Evolutionary conservation across 805 yeast species (phyloP).

Genomic region (Monosporozyma aquatica): DNA sequence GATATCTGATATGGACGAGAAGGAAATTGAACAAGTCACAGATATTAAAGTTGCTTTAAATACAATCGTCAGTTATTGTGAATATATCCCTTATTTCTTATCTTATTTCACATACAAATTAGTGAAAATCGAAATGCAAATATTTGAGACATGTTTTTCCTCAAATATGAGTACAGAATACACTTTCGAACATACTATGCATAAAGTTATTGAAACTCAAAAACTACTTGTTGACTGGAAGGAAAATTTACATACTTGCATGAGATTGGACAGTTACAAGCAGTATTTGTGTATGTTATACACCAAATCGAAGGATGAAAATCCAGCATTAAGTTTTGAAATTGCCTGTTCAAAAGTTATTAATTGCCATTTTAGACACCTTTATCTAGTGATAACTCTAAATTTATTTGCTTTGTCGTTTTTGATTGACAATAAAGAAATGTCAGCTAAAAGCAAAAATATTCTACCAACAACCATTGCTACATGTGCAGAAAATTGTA

Average conservation of each 20-base stretch:
- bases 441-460: constrained; percentile 11
- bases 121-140: constrained; percentile 12
- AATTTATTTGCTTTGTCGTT: constrained; percentile 17
- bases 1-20: constrained; percentile 5
- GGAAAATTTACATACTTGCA: constrained; percentile 15
- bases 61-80: constrained; percentile 12
- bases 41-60: constrained; percentile 14
- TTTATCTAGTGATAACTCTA: constrained; percentile 13
- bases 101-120: constrained; percentile 18
- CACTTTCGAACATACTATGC: constrained; percentile 20
- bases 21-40: constrained; percentile 9
- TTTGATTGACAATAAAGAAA: constrained; percentile 12
- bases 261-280: constrained; percentile 17
- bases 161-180: constrained; percentile 11
- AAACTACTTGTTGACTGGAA: constrained; percentile 18
- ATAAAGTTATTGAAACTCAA: constrained; percentile 12
- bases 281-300: constrained; percentile 16
- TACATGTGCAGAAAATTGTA: constrained; percentile 9
- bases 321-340: constrained; percentile 16
- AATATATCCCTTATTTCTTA: constrained; percentile 15
- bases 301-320: constrained; percentile 12
- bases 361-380: constrained; percentile 18
- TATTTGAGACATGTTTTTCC: constrained; percentile 17
- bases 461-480: constrained; percentile 9
- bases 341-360: constrained; percentile 17